Evolutionary conservation across 129 eudicot genomes (phyloP).

Genomic region (Silybum marianum): DNA sequence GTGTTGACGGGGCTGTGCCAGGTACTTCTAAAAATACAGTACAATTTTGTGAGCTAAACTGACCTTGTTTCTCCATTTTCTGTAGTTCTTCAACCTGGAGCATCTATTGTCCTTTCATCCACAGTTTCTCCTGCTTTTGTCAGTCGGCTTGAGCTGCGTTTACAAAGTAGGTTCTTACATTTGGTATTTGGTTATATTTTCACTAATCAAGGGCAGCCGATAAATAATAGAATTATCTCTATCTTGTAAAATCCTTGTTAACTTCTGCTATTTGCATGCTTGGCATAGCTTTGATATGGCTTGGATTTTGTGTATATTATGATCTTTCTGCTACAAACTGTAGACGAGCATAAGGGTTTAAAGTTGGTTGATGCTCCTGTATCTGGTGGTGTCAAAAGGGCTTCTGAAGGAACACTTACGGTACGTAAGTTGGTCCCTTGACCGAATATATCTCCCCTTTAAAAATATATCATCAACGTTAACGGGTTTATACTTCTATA

Average conservation of each 20-base stretch:
- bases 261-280: background rate
- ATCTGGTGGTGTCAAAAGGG: conserved; percentile 97
- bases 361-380: conserved; percentile 98
- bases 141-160: conserved; percentile 69
- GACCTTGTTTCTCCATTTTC: conserved; percentile 27
- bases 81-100: conserved; percentile 81
- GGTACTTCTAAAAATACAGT: conserved; percentile 41
- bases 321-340: conserved; percentile 14
- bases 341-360: conserved; percentile 70
- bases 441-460: conserved; percentile 6
- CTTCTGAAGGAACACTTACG: conserved; percentile 91
- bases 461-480: conserved; percentile 4
- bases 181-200: conserved; percentile 15
- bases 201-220: background rate
- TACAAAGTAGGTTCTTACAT: conserved; percentile 63
- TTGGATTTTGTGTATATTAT: conserved; percentile 15
- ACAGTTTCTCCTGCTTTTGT: conserved; percentile 97
- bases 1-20: conserved; percentile 78
- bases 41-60: conserved; percentile 25
- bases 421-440: conserved; percentile 45
- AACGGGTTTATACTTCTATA: conserved; percentile 8
- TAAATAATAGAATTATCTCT: background rate
- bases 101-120: conserved; percentile 84
- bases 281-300: background rate
- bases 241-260: background rate